Conservation (phyloP, 768 basidiomycete species). For the Zangia roseola region DNA sequence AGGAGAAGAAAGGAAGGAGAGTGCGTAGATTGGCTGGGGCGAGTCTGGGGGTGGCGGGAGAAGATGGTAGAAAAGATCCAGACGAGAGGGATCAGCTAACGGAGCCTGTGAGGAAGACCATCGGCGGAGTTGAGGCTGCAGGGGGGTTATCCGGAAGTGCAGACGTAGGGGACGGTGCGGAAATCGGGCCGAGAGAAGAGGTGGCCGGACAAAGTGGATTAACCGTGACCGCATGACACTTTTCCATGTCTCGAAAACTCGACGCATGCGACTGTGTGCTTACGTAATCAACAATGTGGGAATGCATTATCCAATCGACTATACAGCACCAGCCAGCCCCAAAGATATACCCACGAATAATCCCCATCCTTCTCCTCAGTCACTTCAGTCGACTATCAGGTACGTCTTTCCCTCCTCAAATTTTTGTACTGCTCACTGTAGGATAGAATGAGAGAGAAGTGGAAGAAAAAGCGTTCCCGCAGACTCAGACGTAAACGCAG, state of each 20-base stretch:
- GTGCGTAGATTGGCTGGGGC: slow-evolving; percentile 49
- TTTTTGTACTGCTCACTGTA: background rate
- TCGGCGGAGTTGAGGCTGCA: background rate
- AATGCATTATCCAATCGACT: slow-evolving; percentile 30
- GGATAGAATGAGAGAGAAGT: slow-evolving; percentile 88
- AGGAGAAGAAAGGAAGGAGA: slow-evolving; percentile 57
- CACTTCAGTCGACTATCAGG: slow-evolving; percentile 33
- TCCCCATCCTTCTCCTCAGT: slow-evolving; percentile 18
- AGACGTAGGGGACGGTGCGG: background rate
- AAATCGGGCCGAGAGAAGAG: background rate
- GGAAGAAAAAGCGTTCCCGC: slow-evolving; percentile 94
- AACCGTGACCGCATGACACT: slow-evolving; percentile 12
- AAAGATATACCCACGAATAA: slow-evolving; percentile 17
- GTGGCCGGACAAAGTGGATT: background rate
- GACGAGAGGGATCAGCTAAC: slow-evolving; percentile 54
- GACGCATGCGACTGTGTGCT: too few relatives aligned
- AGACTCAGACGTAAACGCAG: slow-evolving; percentile 92
- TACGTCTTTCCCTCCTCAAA: slow-evolving; percentile 4
- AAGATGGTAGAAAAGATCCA: slow-evolving; percentile 71
- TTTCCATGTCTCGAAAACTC: background rate
- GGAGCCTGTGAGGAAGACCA: slow-evolving; percentile 20
- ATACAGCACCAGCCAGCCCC: slow-evolving; percentile 36
- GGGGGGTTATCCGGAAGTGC: slow-evolving; percentile 13
- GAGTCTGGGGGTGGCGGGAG: slow-evolving; percentile 44
- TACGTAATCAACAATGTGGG: slow-evolving; percentile 9